phyloP scores from a whole-genome alignment of 2,329 filamentous ascomycete species.

The Herpotrichia juniperi region DNA sequence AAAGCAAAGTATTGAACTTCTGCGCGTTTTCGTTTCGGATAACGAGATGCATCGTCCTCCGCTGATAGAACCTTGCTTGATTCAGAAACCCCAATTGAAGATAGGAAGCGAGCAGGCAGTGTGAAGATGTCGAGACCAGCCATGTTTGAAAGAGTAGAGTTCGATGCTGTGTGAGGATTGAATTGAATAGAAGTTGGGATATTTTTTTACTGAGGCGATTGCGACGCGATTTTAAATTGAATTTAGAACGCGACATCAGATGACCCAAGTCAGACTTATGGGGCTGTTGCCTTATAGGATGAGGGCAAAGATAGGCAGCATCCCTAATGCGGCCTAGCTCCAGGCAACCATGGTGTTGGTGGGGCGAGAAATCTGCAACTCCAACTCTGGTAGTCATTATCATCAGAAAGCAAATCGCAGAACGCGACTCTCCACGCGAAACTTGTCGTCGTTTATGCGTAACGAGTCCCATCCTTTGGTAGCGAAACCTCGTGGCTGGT shows the following conservation, averaged over 20 bases:
- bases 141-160: neutral
- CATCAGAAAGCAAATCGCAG: too few species aligned
- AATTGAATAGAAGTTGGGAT: neutral
- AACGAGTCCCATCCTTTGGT: slow-evolving; percentile 1
- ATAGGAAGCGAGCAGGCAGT: neutral
- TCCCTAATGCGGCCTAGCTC: neutral
- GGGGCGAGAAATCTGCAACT: neutral
- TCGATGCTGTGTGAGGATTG: neutral
- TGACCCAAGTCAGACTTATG: neutral
- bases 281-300: neutral
- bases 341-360: neutral
- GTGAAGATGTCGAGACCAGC: neutral
- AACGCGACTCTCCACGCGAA: too few species aligned
- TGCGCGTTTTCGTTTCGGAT: slow-evolving; percentile 6
- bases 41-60: neutral
- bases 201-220: neutral
- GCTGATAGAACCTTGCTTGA: neutral
- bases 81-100: neutral
- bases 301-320: neutral
- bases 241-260: neutral
- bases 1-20: neutral
- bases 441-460: too few species aligned
- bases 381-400: too few species aligned
- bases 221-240: neutral
- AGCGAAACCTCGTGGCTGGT: neutral